Evolutionary conservation across 2,329 filamentous ascomycete species (phyloP), one percentile per base, ranked within the genome.

Genomic region (Fusarium sp.): DNA sequence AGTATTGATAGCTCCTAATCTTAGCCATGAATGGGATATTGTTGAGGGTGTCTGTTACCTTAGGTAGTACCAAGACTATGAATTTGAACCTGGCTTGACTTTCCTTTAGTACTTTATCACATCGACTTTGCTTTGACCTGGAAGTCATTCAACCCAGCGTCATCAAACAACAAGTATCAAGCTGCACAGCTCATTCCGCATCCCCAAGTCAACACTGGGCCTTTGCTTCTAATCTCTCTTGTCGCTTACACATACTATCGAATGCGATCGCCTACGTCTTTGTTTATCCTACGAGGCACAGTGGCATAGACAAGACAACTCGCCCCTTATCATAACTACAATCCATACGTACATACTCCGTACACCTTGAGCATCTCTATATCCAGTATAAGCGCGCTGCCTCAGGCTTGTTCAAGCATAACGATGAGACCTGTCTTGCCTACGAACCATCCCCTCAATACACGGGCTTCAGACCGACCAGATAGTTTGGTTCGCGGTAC

Each of bases 391-490:
- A 51, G 41, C 56, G 56, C 62, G 43, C 46, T 40, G 24, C 40
- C 48, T 58, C 30, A 24, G 26, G 37, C 46, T 46, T 60, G 50
- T 62, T 28, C 62, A 63, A 58, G 56, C 56, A 61, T 49, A 56
- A 67, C 59, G 53, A 75, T 75, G 74, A 71, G 73, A 71, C 72
- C 73, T 47, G 58, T 72, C 40, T 67, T 71, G 49, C 56, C 68
- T 51, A 55, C 67, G 30, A 73, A 65, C 35, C 65, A 64, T 44
- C 56, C 68, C 60, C 61, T 70, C 58, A 68, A 68, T 33, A 66
- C 46, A 19, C 71, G 68, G 55, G 48, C 56, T 26, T 54, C 58
- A 57, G 65, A 56, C 17, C 70, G 67, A 49, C 46, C 65, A 20
- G 73, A 75, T 53, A 70, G 57, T 33, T 58, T 75, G 46, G 49